A percentile compares a stretch with the other conserved stretches of the same genome.
These are phyloP conservation scores for Cyberlindnera nakhonratchasimensis DNA, from an alignment of 805 yeast genomes.

Conservation along the genomic window DNA sequence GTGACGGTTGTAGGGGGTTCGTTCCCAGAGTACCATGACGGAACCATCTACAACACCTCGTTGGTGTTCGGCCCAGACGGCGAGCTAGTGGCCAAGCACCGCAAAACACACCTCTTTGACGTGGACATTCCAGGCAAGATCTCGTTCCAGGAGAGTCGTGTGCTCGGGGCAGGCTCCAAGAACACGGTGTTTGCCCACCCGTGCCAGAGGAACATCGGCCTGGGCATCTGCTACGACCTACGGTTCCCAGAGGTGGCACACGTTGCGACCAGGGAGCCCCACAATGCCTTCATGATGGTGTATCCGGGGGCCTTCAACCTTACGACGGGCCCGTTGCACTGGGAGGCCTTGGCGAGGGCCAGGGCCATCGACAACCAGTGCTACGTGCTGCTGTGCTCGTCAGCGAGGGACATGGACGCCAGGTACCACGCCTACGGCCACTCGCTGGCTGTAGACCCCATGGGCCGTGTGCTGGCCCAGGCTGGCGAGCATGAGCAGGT, in stretches of 20 bases:
- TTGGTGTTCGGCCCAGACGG: conserved; percentile 72
- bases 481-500: conserved; percentile 76
- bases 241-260: conserved; percentile 77
- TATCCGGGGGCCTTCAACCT: conserved; percentile 86
- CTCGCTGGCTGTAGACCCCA: conserved; percentile 60
- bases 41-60: conserved; percentile 66
- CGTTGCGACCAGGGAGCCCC: conserved; percentile 39
- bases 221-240: conserved; percentile 83
- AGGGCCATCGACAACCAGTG: conserved; percentile 75
- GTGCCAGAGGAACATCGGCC: conserved; percentile 70
- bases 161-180: conserved; percentile 15
- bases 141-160: conserved; percentile 67
- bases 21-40: conserved; percentile 66
- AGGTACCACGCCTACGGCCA: conserved; percentile 68
- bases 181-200: conserved; percentile 33
- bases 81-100: conserved; percentile 49
- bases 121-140: conserved; percentile 82
- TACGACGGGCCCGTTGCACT: conserved; percentile 79
- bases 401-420: conserved; percentile 69
- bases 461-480: conserved; percentile 58
- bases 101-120: conserved; percentile 22
- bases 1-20: conserved; percentile 86
- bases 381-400: conserved; percentile 78
- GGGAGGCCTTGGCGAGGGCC: conserved; percentile 73
- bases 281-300: conserved; percentile 67